phyloP scores from a whole-genome alignment of 2,329 filamentous ascomycete genomes.

The Talaromyces sp. region DNA sequence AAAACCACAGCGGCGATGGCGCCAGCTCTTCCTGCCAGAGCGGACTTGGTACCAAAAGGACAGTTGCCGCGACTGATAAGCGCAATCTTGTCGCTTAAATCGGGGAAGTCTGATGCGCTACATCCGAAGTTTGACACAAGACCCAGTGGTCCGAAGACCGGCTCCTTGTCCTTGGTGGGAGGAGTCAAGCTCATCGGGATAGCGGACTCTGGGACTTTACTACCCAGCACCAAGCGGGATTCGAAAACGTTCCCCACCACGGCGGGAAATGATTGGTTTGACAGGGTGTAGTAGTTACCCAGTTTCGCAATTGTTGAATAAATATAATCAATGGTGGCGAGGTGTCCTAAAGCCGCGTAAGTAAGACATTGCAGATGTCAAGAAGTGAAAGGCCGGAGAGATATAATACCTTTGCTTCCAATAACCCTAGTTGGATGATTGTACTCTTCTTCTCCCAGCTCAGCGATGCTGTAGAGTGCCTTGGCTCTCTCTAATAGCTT shows the following conservation, averaged over 20 bases:
- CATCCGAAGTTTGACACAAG: conserved; percentile 61
- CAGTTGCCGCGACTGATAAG: conserved; percentile 66
- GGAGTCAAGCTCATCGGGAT: conserved; percentile 61
- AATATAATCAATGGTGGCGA: conserved; percentile 60
- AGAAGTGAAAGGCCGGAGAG: conserved; percentile 6
- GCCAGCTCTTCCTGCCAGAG: conserved; percentile 60
- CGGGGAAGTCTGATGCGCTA: conserved; percentile 57
- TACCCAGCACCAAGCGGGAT: conserved; percentile 52
- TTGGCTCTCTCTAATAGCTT: conserved; percentile 56
- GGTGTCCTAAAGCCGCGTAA: conserved; percentile 46
- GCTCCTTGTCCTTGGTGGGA: conserved; percentile 21
- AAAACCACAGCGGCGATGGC: conserved; percentile 68
- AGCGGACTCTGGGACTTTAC: conserved; percentile 46
- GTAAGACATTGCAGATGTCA: conserved; percentile 21
- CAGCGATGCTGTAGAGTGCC: conserved; percentile 57
- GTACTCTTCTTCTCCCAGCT: conserved; percentile 54
- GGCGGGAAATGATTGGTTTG: conserved; percentile 55
- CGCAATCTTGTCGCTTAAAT: conserved; percentile 59
- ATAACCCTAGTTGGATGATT: conserved; percentile 67
- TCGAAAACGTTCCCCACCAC: conserved; percentile 56
- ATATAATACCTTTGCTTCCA: conserved; percentile 52
- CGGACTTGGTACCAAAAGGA: conserved; percentile 65
- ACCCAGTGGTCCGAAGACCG: conserved; percentile 53
- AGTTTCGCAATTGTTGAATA: conserved; percentile 45
- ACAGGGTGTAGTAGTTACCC: conserved; percentile 30